A percentile compares a stretch with the other conserved stretches of the same genome.
Evolutionary conservation across 331 rosid genomes (phyloP).

Genomic region (Stylosanthes scabra): DNA sequence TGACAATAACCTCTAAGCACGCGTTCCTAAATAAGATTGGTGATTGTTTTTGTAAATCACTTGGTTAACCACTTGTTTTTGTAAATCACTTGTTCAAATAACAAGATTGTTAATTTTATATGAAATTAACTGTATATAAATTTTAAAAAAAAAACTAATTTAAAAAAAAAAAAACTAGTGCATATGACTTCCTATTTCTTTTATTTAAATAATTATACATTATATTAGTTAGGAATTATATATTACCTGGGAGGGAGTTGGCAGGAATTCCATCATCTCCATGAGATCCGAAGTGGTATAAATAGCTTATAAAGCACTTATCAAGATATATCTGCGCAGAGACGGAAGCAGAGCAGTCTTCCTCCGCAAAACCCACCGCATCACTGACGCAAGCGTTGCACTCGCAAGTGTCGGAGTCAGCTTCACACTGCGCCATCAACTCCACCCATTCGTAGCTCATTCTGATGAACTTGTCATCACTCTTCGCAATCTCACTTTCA

Average conservation of each 20-base stretch:
- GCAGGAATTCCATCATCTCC: not conserved
- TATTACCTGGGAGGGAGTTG: conserved; percentile 41
- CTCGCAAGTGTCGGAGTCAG: conserved; percentile 53
- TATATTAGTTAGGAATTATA: too few species aligned
- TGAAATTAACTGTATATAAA: too few species aligned
- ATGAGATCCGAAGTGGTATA: conserved; percentile 32
- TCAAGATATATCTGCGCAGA: conserved; percentile 64
- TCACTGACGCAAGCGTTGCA: conserved; percentile 64
- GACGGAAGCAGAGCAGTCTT: conserved; percentile 54
- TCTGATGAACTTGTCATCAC: conserved; percentile 44
- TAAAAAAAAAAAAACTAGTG: too few species aligned
- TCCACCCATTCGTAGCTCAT: conserved; percentile 42
- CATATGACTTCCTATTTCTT: too few species aligned
- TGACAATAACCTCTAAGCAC: too few species aligned
- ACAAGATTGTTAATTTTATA: too few species aligned
- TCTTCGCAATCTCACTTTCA: conserved; percentile 45
- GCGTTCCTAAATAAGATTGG: too few species aligned
- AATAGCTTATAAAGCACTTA: conserved; percentile 59
- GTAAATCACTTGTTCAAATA: too few species aligned
- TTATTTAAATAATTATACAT: too few species aligned
- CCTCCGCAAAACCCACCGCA: conserved; percentile 56
- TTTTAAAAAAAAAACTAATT: too few species aligned
- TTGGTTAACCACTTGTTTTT: too few species aligned
- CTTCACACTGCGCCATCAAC: conserved; percentile 72
- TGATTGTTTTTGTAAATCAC: too few species aligned